phyloP scores from a whole-genome alignment of 371 early-diverging fungal genomes.

The Coemansia sp. region DNA sequence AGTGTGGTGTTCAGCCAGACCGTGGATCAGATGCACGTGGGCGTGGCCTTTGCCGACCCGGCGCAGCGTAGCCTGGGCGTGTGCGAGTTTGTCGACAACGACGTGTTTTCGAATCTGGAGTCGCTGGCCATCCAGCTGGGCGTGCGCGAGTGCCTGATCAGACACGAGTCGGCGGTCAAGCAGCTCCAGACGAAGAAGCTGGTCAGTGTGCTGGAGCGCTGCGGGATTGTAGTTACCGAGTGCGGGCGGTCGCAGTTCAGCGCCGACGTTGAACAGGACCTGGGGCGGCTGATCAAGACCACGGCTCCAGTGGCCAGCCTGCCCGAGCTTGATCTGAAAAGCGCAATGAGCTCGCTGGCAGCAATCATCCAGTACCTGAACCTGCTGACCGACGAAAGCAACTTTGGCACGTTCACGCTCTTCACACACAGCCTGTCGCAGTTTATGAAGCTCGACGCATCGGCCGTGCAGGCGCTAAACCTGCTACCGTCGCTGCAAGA shows the following conservation, averaged over 20 bases:
- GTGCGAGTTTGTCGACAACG: conserved; percentile 88
- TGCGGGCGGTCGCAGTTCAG: conserved; percentile 54
- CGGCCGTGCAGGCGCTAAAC: conserved; percentile 87
- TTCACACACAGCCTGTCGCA: conserved; percentile 76
- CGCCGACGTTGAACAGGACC: conserved; percentile 82
- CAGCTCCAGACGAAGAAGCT: conserved; percentile 73
- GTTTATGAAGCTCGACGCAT: conserved; percentile 89
- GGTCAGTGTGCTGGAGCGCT: conserved; percentile 65
- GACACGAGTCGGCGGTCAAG: conserved; percentile 56
- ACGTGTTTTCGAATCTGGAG: conserved; percentile 89
- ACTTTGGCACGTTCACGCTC: conserved; percentile 71
- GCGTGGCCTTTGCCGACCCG: conserved; percentile 86
- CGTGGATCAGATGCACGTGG: conserved; percentile 62
- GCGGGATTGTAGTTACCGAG: conserved; percentile 73
- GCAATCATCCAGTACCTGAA: conserved; percentile 75
- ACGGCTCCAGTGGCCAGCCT: conserved; percentile 65
- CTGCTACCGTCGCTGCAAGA: conserved; percentile 78
- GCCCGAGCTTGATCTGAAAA: conserved; percentile 79
- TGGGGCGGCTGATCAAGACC: conserved; percentile 73
- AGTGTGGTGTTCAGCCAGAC: conserved; percentile 61
- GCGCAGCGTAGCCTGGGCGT: conserved; percentile 76
- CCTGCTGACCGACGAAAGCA: conserved; percentile 71
- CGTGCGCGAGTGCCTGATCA: conserved; percentile 86
- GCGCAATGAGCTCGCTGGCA: conserved; percentile 76
- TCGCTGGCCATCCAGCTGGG: conserved; percentile 87